Conservation (phyloP, 2,329 filamentous ascomycete genomes). For the Penicillium aurantiogriseum region DNA sequence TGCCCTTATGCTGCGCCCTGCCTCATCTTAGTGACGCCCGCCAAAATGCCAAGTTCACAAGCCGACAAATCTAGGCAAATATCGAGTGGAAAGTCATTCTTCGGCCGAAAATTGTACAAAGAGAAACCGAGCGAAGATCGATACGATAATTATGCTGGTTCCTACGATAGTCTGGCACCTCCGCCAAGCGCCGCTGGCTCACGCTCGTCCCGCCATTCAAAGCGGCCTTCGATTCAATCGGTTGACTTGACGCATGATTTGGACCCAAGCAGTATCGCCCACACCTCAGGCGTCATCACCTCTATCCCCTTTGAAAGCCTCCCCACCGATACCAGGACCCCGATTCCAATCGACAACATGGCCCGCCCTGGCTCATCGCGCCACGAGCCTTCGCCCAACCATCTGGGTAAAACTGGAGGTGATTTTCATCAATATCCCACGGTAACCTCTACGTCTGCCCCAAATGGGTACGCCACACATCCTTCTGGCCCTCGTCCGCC, state of each 20-base stretch:
- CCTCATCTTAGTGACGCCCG: conserved; percentile 32
- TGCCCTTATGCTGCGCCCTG: conserved; percentile 35
- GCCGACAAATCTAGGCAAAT: conserved; percentile 79
- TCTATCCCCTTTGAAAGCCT: conserved; percentile 82
- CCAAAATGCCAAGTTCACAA: conserved; percentile 57
- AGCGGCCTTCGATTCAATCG: conserved; percentile 69
- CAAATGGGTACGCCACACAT: conserved; percentile 54
- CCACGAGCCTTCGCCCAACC: conserved; percentile 75
- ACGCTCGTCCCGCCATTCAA: conserved; percentile 69
- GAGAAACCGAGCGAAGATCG: conserved; percentile 69
- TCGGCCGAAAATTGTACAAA: conserved; percentile 74
- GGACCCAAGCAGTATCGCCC: conserved; percentile 63
- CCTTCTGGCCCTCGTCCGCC: conserved; percentile 62
- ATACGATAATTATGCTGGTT: conserved; percentile 58
- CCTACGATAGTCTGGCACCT: conserved; percentile 58
- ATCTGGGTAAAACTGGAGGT: conserved; percentile 71
- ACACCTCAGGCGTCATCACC: conserved; percentile 78
- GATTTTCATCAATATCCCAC: conserved; percentile 91
- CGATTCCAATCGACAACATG: conserved; percentile 70
- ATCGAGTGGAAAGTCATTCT: conserved; percentile 78
- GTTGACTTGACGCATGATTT: conserved; percentile 65
- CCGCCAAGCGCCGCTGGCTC: conserved; percentile 62
- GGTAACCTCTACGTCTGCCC: conserved; percentile 57
- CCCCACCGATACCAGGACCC: conserved; percentile 63
- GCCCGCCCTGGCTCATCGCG: conserved; percentile 62